phyloP scores from a whole-genome alignment of 441 rosid species.

The Euphorbia schlechtendalii region DNA sequence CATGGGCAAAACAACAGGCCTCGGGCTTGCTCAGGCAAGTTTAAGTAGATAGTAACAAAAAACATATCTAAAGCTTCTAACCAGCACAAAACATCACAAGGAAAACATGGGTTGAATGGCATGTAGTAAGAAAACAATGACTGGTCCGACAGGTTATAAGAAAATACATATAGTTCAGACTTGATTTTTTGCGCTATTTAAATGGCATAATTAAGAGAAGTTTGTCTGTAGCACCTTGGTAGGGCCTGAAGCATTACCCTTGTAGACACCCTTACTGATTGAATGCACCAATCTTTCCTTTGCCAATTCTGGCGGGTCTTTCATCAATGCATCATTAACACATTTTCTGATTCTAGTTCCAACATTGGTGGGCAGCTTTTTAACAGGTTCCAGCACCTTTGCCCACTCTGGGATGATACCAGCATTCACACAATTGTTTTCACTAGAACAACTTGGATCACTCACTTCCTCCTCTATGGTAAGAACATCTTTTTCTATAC shows the following conservation, averaged over 20 bases:
- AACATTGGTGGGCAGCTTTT: constrained; percentile 97
- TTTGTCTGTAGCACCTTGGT: constrained; percentile 62
- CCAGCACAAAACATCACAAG: not conserved
- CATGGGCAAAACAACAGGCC: not conserved
- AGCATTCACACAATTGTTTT: constrained; percentile 40
- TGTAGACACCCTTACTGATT: constrained; percentile 93
- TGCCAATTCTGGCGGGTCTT: constrained; percentile 96
- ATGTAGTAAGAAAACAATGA: not conserved
- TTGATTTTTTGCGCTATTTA: not conserved
- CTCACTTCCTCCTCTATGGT: constrained; percentile 62
- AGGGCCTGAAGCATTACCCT: constrained; percentile 99
- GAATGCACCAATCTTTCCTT: constrained; percentile 77
- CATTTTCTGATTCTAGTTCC: constrained; percentile 98
- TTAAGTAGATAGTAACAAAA: not conserved
- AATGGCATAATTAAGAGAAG: constrained; percentile 2
- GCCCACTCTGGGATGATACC: constrained; percentile 89
- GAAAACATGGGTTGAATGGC: not conserved
- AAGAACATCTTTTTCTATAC: constrained; percentile 48
- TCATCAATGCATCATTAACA: constrained; percentile 75
- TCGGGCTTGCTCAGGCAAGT: constrained; percentile 5
- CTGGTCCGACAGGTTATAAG: not conserved
- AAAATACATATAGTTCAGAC: not conserved
- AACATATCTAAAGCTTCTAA: not conserved
- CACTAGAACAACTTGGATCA: constrained; percentile 46
- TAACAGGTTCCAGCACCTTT: constrained; percentile 76